These are phyloP conservation scores for Cystobasidium sp. DNA, from an alignment of 1,284 basidiomycete genomes.

Conservation along the genomic window DNA sequence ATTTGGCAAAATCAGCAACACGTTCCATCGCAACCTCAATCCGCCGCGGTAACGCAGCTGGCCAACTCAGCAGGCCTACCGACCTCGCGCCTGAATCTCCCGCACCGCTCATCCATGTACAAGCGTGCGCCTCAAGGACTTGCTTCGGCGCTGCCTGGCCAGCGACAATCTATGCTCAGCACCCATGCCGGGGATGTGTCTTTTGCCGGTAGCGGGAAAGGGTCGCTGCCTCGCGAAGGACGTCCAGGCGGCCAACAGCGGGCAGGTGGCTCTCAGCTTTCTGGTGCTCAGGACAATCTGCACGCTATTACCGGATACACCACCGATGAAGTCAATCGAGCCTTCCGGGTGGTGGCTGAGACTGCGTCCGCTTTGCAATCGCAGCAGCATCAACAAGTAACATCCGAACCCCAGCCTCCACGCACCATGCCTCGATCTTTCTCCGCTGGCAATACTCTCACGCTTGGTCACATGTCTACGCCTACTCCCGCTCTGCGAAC, in stretches of 20 bases:
- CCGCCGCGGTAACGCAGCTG: conserved; percentile 47
- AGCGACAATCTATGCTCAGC: conserved; percentile 17
- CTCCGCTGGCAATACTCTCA: background rate
- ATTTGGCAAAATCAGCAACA: conserved; percentile 97
- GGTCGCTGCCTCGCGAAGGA: conserved; percentile 19
- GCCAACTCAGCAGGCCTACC: conserved; percentile 61
- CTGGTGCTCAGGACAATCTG: conserved; percentile 7
- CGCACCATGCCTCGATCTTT: background rate
- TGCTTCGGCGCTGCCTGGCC: background rate
- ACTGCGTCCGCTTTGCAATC: conserved; percentile 77
- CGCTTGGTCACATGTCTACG: conserved; percentile 31
- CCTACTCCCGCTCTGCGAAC: background rate
- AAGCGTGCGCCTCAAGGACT: conserved; percentile 20
- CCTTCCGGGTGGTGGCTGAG: conserved; percentile 74
- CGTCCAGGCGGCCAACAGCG: background rate
- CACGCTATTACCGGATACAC: conserved; percentile 62
- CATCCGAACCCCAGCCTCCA: background rate
- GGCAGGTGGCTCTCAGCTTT: background rate
- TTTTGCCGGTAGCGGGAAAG: conserved; percentile 16
- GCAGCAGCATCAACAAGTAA: conserved; percentile 12
- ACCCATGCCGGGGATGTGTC: conserved; percentile 34
- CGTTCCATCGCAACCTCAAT: conserved; percentile 52
- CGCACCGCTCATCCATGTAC: conserved; percentile 19
- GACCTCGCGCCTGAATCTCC: conserved; percentile 72
- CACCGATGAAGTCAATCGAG: conserved; percentile 81